phyloP scores from a whole-genome alignment of 495 filamentous ascomycete genomes.

The Talaromyces stipitatus region DNA sequence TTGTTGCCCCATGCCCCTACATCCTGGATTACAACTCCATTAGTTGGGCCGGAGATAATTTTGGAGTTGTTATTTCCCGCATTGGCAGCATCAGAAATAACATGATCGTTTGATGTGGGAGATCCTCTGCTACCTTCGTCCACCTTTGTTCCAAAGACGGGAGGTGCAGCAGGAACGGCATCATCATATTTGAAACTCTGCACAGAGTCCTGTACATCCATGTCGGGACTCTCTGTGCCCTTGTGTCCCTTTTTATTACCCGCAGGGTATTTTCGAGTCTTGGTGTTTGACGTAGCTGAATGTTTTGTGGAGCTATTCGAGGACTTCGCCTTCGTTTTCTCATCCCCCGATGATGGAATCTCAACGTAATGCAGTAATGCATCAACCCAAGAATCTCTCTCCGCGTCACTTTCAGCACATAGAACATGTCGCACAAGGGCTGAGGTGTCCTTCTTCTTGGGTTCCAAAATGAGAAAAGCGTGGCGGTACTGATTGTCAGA shows the following conservation, averaged over 20 bases:
- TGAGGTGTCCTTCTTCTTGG: constrained; percentile 90
- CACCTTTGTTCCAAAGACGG: constrained; percentile 49
- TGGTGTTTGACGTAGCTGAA: constrained; percentile 9
- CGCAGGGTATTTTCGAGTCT: constrained; percentile 32
- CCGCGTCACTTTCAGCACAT: constrained; percentile 88
- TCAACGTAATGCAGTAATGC: constrained; percentile 88
- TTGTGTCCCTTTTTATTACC: constrained; percentile 29
- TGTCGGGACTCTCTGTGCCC: constrained; percentile 33
- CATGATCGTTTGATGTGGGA: constrained; percentile 17
- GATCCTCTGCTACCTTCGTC: constrained; percentile 29
- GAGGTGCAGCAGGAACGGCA: constrained; percentile 65
- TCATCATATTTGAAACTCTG: constrained; percentile 81
- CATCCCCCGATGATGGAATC: constrained; percentile 49
- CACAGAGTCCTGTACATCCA: constrained; percentile 43
- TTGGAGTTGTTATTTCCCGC: constrained; percentile 37
- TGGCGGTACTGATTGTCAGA: constrained; percentile 92
- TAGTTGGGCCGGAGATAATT: constrained; percentile 79
- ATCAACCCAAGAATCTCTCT: constrained; percentile 91
- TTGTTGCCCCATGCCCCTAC: constrained; percentile 83
- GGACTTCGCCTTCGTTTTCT: constrained; percentile 20
- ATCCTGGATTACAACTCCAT: constrained; percentile 79
- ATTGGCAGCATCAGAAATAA: constrained; percentile 12
- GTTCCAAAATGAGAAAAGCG: constrained; percentile 89
- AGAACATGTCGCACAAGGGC: constrained; percentile 90
- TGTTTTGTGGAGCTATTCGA: constrained; percentile 10